Base-by-base conservation (phyloP, 2,329 filamentous ascomycete genomes). In the Fusarium heterosporum region DNA sequence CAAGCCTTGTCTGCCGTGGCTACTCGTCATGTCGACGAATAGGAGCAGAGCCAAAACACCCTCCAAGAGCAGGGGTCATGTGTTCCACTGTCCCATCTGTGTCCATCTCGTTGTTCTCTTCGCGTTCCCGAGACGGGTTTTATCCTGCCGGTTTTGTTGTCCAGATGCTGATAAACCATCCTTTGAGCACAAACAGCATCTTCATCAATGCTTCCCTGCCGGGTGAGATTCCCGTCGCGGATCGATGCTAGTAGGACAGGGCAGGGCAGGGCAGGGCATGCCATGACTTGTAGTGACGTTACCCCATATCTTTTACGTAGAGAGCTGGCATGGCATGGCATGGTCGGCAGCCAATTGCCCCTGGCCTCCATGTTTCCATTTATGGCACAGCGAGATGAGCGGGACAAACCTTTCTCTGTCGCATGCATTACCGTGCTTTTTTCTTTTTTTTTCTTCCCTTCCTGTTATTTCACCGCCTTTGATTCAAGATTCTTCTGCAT, bases 251-350 rank as follows among this genome's bases (percentile, higher is more conserved):
- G 32, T 40, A 45, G 30, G 22, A 22, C 22, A 22, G 22, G 22
- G 22, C 22, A 22, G 22, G 4, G 22, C 22, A 22, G 22, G 4
- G 22, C 22, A 22, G 22, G 22, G 22, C 22, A 22, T 61, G 26
- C 43, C 57, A 63, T 66, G 57, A 66, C 63, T 59, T 66, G 40
- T 41, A 51, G 62, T 66, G 64, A 66, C 62, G 64, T 66, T 66
- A 63, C 64, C 57, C 64, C 64, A 66, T 66, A 66, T 58, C 52
- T 38, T 51, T 60, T 53, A 32, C 36, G 34, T 48, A 51, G 45
- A 58, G 59, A 64, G 60, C 61, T 64, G 19, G 61, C 53, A 47
- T 64, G 66, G 34, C 50, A 60, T 64, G 19, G 61, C 53, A 47
- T 64, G 66, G 34, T 54, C 49, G 60, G 48, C 52, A 56, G 50